phyloP scores from a whole-genome alignment of 1,284 basidiomycete species.

The Trametes polyzona region DNA sequence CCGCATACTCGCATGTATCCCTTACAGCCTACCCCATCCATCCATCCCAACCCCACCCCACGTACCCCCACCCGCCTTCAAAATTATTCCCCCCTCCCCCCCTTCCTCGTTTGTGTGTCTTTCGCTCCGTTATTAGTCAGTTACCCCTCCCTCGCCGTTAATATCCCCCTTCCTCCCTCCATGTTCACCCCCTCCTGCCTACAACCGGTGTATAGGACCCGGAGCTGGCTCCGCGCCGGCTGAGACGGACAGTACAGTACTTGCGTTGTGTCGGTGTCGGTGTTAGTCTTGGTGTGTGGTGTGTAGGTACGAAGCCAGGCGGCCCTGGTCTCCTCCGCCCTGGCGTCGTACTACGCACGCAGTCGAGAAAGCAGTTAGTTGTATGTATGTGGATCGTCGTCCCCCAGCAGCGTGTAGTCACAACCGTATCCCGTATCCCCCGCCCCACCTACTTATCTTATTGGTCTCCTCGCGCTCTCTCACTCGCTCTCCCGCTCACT shows the following conservation, averaged over 20 bases:
- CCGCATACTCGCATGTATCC: slow-evolving; percentile 31
- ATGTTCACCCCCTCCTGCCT: not conserved
- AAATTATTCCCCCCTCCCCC: not conserved
- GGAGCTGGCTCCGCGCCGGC: slow-evolving; percentile 20
- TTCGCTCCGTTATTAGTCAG: not conserved
- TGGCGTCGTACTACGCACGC: too few relatives aligned
- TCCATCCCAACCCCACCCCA: too few relatives aligned
- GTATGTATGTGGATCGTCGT: slow-evolving; percentile 24
- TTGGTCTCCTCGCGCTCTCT: not conserved
- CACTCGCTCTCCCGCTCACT: too few relatives aligned
- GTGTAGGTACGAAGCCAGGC: too few relatives aligned
- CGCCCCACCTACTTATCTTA: not conserved
- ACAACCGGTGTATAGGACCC: slow-evolving; percentile 1
- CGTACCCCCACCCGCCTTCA: not conserved
- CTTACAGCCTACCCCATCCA: slow-evolving; percentile 22
- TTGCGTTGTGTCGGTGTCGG: too few relatives aligned
- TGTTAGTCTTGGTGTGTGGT: too few relatives aligned
- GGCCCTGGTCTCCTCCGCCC: too few relatives aligned
- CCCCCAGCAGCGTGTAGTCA: slow-evolving; percentile 11
- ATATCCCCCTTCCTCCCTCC: not conserved
- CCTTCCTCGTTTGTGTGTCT: not conserved
- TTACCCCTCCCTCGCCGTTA: slow-evolving; percentile 7
- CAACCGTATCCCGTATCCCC: too few relatives aligned
- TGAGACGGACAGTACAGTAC: slow-evolving; percentile 18
- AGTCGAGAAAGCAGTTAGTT: slow-evolving; percentile 16